Base-by-base conservation (phyloP, 1,284 basidiomycete species). In the Takashimella koratensis region DNA sequence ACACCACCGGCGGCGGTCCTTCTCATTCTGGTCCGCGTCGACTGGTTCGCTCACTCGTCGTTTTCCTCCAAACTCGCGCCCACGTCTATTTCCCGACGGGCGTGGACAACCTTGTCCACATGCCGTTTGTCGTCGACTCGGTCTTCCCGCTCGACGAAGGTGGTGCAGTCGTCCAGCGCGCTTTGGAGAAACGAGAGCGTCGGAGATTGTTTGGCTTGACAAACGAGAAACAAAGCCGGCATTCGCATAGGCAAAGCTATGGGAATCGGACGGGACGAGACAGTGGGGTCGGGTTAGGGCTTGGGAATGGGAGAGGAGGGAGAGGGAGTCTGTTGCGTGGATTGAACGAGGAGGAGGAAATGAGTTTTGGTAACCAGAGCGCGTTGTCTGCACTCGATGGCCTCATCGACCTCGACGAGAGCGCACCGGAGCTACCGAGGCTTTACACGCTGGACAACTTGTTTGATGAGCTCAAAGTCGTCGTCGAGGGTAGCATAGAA, bases 371-470 rank as follows among this genome's bases (percentile, higher is more conserved):
- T 52, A 67, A 71, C 41, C 50, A 59, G 11, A 64, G 57, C 19
- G 54, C 56, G 20, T 58, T 59, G 41, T 61, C 66, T 10, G 60
- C 67, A 2, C 54, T 74, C 48, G 68, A 70, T 16, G 87, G 91
- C 67, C 66, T 86, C 8, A 79, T 83, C 25, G 87, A 89, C 54
- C 82, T 83, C 5, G 82, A 82, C 50, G 83, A 83, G 0, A 83
- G 82, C 16, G 83, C 85, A 41, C 77, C 82, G 11, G 78, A 83
- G 0, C 78, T 90, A 21, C 88, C 88, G 0, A 86, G 86, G 3
- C 79, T 93, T 22, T 92, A 88, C 72, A 83, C 86, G 8, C 77
- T 93, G 48, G 84, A 83, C 8, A 86, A 84, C 58, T 85, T 87
- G 0, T 85, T 87, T 45, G 81, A 86, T 1, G 90, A 94, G 71